These are phyloP conservation scores for Mortierella sp. DNA, from an alignment of 371 early-diverging fungal genomes.

Conservation along the genomic window DNA sequence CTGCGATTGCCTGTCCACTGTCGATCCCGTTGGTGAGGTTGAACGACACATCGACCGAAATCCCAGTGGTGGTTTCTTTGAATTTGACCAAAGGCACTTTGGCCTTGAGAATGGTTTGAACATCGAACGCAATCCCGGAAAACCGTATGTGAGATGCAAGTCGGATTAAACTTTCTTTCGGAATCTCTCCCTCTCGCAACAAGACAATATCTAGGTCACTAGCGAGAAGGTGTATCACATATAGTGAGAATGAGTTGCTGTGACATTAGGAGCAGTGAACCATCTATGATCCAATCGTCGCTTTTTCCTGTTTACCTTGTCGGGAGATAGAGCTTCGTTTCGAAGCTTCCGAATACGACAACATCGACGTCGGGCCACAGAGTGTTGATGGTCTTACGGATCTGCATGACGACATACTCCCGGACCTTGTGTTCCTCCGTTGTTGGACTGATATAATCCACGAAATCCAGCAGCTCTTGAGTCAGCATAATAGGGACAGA, in stretches of 20 bases:
- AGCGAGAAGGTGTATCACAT: neutral
- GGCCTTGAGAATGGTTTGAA: slow-evolving; percentile 57
- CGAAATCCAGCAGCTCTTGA: slow-evolving; percentile 79
- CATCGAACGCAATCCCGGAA: slow-evolving; percentile 15
- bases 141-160: slow-evolving; percentile 30
- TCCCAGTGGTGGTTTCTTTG: slow-evolving; percentile 21
- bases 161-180: slow-evolving; percentile 26
- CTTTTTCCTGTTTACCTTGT: slow-evolving; percentile 58
- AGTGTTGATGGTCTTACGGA: slow-evolving; percentile 61
- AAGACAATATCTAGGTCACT: slow-evolving; percentile 51
- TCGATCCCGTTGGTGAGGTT: slow-evolving; percentile 36
- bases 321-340: slow-evolving; percentile 87
- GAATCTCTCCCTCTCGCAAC: slow-evolving; percentile 1
- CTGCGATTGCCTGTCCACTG: slow-evolving; percentile 18
- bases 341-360: slow-evolving; percentile 87
- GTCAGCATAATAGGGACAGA: slow-evolving; percentile 57
- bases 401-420: slow-evolving; percentile 69
- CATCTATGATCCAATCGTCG: too few relatives aligned
- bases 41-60: slow-evolving; percentile 47
- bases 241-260: too few relatives aligned
- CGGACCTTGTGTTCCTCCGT: slow-evolving; percentile 82
- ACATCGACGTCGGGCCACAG: slow-evolving; percentile 59
- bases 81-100: slow-evolving; percentile 95
- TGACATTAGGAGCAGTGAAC: too few relatives aligned
- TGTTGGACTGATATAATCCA: slow-evolving; percentile 83